These are phyloP conservation scores for Cutaneotrichosporon sp. DNA, from an alignment of 1,284 basidiomycete genomes.

Conservation along the genomic window DNA sequence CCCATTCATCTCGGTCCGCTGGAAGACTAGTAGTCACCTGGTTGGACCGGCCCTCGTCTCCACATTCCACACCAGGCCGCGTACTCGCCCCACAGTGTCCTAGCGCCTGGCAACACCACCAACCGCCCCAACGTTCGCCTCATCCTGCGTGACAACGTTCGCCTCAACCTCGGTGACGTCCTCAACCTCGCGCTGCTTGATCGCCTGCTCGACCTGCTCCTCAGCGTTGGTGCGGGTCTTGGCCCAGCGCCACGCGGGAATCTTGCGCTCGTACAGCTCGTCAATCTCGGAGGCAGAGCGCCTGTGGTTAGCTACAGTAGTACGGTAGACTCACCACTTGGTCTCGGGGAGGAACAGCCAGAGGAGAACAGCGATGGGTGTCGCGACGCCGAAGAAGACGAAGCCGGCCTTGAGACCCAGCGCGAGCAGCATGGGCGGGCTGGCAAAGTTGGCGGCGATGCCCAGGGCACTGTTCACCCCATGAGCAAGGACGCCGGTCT, in stretches of 20 bases:
- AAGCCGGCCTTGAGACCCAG: slow-evolving; percentile 28
- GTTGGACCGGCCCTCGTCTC: too few relatives aligned
- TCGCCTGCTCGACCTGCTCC: slow-evolving; percentile 13
- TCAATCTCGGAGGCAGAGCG: slow-evolving; percentile 41
- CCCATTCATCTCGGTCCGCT: too few relatives aligned
- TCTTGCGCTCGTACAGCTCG: slow-evolving; percentile 48
- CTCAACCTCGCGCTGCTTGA: background rate
- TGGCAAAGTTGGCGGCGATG: slow-evolving; percentile 30
- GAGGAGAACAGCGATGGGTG: slow-evolving; percentile 27
- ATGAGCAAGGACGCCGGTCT: slow-evolving; percentile 27
- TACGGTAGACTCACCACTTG: slow-evolving; percentile 15
- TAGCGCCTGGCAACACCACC: too few relatives aligned
- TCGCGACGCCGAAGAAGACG: slow-evolving; percentile 27
- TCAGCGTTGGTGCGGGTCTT: slow-evolving; percentile 35
- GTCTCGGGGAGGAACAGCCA: slow-evolving; percentile 36
- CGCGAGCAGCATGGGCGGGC: slow-evolving; percentile 28
- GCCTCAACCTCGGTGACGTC: background rate
- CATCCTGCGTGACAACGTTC: background rate
- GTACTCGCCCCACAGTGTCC: too few relatives aligned
- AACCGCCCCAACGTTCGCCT: too few relatives aligned
- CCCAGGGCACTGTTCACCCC: slow-evolving; percentile 22
- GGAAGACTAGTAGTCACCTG: too few relatives aligned
- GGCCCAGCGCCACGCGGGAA: slow-evolving; percentile 49
- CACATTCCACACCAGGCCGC: too few relatives aligned
- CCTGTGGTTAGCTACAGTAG: background rate